A percentile compares a stretch with the other conserved stretches of the same genome.
phyloP scores from a whole-genome alignment of 371 early-diverging fungal genomes.

The Mortierella sp. region DNA sequence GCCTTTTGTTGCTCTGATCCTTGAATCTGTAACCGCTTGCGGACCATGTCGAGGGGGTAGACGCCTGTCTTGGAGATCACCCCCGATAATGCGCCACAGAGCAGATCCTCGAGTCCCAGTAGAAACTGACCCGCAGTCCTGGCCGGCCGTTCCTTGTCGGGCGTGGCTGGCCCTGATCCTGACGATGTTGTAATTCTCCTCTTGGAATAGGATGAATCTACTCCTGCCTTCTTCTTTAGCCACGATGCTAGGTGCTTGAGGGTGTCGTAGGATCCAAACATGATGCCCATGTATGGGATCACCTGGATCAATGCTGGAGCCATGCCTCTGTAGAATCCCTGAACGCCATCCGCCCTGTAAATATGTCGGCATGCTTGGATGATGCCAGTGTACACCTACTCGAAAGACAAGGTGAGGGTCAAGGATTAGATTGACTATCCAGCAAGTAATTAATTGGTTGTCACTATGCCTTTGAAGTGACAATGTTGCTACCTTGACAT shows the following conservation, averaged over 20 bases:
- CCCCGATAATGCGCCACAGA: slow-evolving; percentile 89
- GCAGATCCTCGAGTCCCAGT: slow-evolving; percentile 69
- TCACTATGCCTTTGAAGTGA: not conserved
- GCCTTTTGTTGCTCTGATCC: slow-evolving; percentile 38
- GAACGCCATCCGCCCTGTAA: slow-evolving; percentile 76
- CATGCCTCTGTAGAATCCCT: slow-evolving; percentile 92
- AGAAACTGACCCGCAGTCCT: slow-evolving; percentile 31
- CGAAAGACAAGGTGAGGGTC: not conserved
- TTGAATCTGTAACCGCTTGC: slow-evolving; percentile 78
- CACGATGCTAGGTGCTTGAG: slow-evolving; percentile 64
- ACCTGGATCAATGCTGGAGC: slow-evolving; percentile 89
- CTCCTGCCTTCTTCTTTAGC: slow-evolving; percentile 23
- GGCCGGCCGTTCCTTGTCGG: slow-evolving; percentile 1
- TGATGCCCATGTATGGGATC: slow-evolving; percentile 94
- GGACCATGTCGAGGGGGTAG: slow-evolving; percentile 94
- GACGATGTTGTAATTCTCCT: slow-evolving; percentile 1
- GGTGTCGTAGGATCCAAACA: slow-evolving; percentile 83
- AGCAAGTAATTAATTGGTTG: not conserved
- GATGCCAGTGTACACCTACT: slow-evolving; percentile 74
- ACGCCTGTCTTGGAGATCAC: slow-evolving; percentile 86
- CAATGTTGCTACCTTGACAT: slow-evolving; percentile 60
- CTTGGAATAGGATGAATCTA: slow-evolving; percentile 8
- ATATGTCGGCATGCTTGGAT: slow-evolving; percentile 76
- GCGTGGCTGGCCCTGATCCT: not conserved
- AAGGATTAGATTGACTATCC: not conserved